Evolutionary conservation across 1,284 basidiomycete species (phyloP).

Genomic region (Ustilago curta): DNA sequence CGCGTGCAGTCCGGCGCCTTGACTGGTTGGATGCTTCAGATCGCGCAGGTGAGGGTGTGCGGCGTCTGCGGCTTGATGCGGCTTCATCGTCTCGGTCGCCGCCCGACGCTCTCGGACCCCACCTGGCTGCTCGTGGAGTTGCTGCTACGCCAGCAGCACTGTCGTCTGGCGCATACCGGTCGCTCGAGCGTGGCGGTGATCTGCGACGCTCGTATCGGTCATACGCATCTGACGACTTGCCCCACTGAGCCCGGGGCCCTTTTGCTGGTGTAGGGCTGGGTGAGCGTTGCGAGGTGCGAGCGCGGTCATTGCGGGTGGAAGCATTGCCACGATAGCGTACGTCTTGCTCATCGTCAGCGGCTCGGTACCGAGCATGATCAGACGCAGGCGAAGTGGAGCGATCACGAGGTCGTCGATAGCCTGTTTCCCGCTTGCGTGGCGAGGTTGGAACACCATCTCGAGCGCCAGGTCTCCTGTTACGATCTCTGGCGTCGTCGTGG

Average conservation of each 20-base stretch:
- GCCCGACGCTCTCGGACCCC: slow-evolving; percentile 13
- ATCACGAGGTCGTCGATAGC: slow-evolving; percentile 8
- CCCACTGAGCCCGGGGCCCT: slow-evolving; percentile 4
- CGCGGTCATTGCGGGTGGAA: slow-evolving; percentile 15
- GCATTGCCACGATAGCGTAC: slow-evolving; percentile 9
- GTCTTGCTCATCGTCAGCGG: slow-evolving; percentile 14
- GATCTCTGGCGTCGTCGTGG: slow-evolving; percentile 7
- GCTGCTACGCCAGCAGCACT: not conserved
- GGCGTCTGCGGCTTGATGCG: slow-evolving; percentile 12
- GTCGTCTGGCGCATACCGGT: slow-evolving; percentile 9
- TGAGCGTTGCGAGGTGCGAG: slow-evolving; percentile 23
- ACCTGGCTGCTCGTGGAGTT: slow-evolving; percentile 8
- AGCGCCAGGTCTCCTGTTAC: not conserved
- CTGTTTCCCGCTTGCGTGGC: slow-evolving; percentile 20
- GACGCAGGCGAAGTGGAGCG: slow-evolving; percentile 24
- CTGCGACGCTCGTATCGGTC: slow-evolving; percentile 25
- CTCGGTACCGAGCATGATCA: slow-evolving; percentile 9
- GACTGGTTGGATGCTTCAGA: slow-evolving; percentile 27
- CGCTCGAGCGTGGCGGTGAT: slow-evolving; percentile 11
- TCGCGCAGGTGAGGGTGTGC: slow-evolving; percentile 29
- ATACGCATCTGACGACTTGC: slow-evolving; percentile 11
- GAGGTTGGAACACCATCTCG: slow-evolving; percentile 27
- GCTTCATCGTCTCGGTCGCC: slow-evolving; percentile 17
- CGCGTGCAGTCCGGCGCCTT: slow-evolving; percentile 8
- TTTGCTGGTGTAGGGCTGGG: slow-evolving; percentile 20